A percentile compares a stretch with the other conserved stretches of the same genome.
Evolutionary conservation across 2,329 filamentous ascomycete genomes (phyloP).

Genomic region (Curvularia verruculosa): DNA sequence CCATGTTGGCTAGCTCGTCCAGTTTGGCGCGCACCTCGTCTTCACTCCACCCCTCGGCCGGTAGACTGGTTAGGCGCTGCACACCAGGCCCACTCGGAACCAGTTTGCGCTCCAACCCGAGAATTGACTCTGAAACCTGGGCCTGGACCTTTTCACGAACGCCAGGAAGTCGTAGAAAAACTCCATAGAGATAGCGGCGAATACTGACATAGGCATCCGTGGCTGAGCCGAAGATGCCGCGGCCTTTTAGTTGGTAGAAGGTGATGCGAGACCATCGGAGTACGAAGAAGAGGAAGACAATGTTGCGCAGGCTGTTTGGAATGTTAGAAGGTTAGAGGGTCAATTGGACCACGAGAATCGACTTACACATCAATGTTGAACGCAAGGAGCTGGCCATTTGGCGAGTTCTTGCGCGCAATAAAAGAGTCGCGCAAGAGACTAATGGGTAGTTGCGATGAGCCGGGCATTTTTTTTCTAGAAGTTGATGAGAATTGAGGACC

Average conservation of each 20-base stretch:
- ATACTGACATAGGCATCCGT: slow-evolving; percentile 74
- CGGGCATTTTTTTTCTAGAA: slow-evolving; percentile 52
- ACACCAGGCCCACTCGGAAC: slow-evolving; percentile 74
- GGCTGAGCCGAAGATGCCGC: slow-evolving; percentile 81
- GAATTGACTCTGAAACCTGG: slow-evolving; percentile 79
- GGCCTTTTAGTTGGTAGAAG: slow-evolving; percentile 85
- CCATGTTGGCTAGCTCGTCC: slow-evolving; percentile 77
- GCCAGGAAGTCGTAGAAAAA: slow-evolving; percentile 84
- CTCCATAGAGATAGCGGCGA: slow-evolving; percentile 77
- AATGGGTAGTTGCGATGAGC: slow-evolving; percentile 72
- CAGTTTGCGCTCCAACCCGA: slow-evolving; percentile 83
- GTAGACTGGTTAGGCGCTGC: slow-evolving; percentile 75
- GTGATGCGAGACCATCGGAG: slow-evolving; percentile 80
- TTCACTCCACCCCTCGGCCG: slow-evolving; percentile 80
- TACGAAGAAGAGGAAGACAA: slow-evolving; percentile 88
- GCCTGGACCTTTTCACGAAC: slow-evolving; percentile 85
- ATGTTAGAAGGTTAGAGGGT: background rate
- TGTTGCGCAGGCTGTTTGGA: slow-evolving; percentile 69
- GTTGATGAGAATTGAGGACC: background rate
- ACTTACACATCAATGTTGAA: slow-evolving; percentile 73
- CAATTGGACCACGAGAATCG: background rate
- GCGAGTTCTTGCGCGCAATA: slow-evolving; percentile 64
- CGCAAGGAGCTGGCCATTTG: slow-evolving; percentile 61
- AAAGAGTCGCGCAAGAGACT: slow-evolving; percentile 70
- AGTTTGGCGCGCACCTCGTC: slow-evolving; percentile 83